Percentiles rank a stretch among this genome's conserved stretches.
These are phyloP conservation scores for Cicer arietinum DNA, from an alignment of 306 rosid genomes.

Conservation along the genomic window DNA sequence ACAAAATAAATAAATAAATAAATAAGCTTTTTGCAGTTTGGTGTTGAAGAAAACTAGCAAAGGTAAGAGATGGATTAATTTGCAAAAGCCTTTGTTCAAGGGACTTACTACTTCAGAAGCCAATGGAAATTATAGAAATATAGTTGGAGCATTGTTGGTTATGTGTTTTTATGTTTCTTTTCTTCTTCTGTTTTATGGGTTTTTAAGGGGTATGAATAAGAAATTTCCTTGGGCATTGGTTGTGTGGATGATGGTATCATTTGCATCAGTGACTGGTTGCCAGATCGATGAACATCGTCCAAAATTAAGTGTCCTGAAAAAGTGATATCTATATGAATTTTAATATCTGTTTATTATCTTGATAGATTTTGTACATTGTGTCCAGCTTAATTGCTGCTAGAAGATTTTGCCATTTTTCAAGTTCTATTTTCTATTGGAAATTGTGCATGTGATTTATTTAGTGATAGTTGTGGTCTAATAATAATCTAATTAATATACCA, in stretches of 20 bases:
- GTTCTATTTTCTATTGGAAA: not conserved
- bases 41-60: slow-evolving; percentile 34
- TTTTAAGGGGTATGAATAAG: slow-evolving; percentile 19
- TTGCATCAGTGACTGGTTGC: slow-evolving; percentile 46
- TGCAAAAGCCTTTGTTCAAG: slow-evolving; percentile 22
- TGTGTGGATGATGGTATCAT: slow-evolving; percentile 46
- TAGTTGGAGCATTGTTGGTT: not conserved
- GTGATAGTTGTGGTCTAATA: not conserved
- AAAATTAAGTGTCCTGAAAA: slow-evolving; percentile 40
- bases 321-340: slow-evolving; percentile 45
- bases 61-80: slow-evolving; percentile 30
- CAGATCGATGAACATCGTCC: slow-evolving; percentile 42
- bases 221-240: slow-evolving; percentile 32
- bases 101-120: slow-evolving; percentile 7
- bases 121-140: not conserved
- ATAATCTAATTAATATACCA: too few relatives aligned
- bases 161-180: not conserved
- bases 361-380: slow-evolving; percentile 41
- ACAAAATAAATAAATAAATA: not conserved
- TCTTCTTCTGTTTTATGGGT: not conserved
- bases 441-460: slow-evolving; percentile 22
- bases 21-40: slow-evolving; percentile 30
- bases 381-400: slow-evolving; percentile 34
- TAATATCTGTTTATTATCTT: slow-evolving; percentile 18
- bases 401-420: slow-evolving; percentile 4